Evolutionary conservation across 2,329 filamentous ascomycete species (phyloP).

Genomic region (Zymoseptoria ardabiliae): DNA sequence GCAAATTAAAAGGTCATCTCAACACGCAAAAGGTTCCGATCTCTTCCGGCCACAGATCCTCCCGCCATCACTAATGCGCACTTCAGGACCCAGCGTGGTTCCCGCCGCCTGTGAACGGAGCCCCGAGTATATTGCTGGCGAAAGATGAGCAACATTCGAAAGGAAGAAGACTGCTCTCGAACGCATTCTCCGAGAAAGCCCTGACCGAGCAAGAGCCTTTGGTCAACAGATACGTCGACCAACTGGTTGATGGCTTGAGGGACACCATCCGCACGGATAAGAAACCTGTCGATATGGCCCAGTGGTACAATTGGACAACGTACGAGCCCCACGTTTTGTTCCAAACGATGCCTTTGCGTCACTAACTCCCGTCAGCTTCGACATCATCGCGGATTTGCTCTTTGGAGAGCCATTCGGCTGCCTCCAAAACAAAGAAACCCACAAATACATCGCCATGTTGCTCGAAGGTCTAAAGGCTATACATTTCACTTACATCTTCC

Average conservation of each 20-base stretch:
- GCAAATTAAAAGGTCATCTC: constrained; percentile 29
- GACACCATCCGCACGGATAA: constrained; percentile 17
- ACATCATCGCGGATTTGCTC: constrained; percentile 21
- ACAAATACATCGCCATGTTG: constrained; percentile 23
- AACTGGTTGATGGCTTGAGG: constrained; percentile 32
- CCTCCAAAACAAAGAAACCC: constrained; percentile 19
- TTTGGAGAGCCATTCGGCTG: constrained; percentile 24
- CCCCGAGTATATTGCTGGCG: constrained; percentile 25
- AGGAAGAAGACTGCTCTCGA: constrained; percentile 32
- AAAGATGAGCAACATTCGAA: constrained; percentile 34
- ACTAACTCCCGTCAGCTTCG: constrained; percentile 20
- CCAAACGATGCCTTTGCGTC: not conserved
- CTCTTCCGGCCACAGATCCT: not conserved
- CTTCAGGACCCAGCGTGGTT: constrained; percentile 29
- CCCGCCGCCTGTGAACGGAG: constrained; percentile 25
- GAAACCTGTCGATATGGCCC: constrained; percentile 18
- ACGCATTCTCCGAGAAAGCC: constrained; percentile 38
- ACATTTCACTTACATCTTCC: constrained; percentile 20
- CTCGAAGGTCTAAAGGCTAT: constrained; percentile 22
- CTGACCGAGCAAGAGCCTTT: constrained; percentile 35
- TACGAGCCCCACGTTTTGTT: not conserved
- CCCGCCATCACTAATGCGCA: not conserved
- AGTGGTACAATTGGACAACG: constrained; percentile 32
- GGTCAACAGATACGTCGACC: constrained; percentile 34
- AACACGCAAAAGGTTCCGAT: constrained; percentile 29